Percentiles rank a stretch among this genome's conserved stretches.
phyloP scores from a whole-genome alignment of 73 alveolate genomes.

The Effrenium voratum region DNA sequence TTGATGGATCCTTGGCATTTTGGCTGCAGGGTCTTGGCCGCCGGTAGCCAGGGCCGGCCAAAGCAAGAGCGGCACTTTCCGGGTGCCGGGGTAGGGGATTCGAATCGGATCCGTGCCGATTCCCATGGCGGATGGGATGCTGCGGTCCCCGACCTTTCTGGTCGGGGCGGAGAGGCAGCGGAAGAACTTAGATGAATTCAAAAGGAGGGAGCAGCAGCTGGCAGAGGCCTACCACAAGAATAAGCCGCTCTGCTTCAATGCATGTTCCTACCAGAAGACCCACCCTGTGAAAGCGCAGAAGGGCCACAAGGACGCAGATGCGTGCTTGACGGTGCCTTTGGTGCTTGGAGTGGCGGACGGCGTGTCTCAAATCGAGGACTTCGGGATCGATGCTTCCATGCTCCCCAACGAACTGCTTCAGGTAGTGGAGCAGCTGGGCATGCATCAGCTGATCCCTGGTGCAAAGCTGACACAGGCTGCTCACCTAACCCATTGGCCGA shows the following conservation, averaged over 20 bases:
- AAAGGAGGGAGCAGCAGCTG: slow-evolving; percentile 91
- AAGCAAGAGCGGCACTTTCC: too few relatives aligned
- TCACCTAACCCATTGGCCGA: neutral
- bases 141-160: slow-evolving; percentile 91
- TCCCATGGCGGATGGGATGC: slow-evolving; percentile 90
- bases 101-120: too few relatives aligned
- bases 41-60: too few relatives aligned
- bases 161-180: slow-evolving; percentile 93
- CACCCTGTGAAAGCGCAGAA: slow-evolving; percentile 93
- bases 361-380: slow-evolving; percentile 82
- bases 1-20: too few relatives aligned
- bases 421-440: slow-evolving; percentile 85
- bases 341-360: slow-evolving; percentile 90
- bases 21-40: too few relatives aligned
- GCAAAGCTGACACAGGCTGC: slow-evolving; percentile 26
- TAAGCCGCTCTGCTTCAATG: slow-evolving; percentile 91
- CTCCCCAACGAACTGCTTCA: slow-evolving; percentile 80
- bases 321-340: slow-evolving; percentile 84
- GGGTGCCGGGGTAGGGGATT: too few relatives aligned
- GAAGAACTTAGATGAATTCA: slow-evolving; percentile 86
- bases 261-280: slow-evolving; percentile 78
- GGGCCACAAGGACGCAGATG: slow-evolving; percentile 93
- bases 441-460: slow-evolving; percentile 79
- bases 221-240: slow-evolving; percentile 91
- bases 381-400: slow-evolving; percentile 89